Percentiles rank a stretch among this genome's conserved stretches.
Conservation (phyloP, 2,329 filamentous ascomycete genomes). For the Fusarium xyrophilum region DNA sequence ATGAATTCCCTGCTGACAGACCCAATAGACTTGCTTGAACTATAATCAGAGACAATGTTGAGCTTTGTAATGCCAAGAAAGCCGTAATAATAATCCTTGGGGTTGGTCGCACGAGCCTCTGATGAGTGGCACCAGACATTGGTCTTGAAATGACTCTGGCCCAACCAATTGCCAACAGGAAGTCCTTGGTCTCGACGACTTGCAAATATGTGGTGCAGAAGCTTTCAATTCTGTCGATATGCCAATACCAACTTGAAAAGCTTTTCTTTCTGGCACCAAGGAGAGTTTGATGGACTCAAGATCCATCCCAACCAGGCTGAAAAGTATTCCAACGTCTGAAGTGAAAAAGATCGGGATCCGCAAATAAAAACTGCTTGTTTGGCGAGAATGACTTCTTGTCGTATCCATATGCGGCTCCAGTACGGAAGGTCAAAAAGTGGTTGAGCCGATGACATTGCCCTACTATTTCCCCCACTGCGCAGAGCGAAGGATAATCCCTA, state of each 20-base stretch:
- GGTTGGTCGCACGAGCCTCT: not conserved
- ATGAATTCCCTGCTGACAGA: not conserved
- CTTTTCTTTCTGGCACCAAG: not conserved
- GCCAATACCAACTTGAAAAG: not conserved
- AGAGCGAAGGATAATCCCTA: not conserved
- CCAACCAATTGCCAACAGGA: not conserved
- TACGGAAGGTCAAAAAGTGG: not conserved
- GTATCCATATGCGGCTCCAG: not conserved
- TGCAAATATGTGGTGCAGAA: not conserved
- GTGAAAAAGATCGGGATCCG: not conserved
- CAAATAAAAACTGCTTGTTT: not conserved
- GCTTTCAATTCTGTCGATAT: not conserved
- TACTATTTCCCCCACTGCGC: not conserved
- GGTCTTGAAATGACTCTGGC: not conserved
- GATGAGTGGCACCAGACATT: not conserved
- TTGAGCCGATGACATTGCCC: not conserved
- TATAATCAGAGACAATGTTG: not conserved
- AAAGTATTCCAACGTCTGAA: not conserved
- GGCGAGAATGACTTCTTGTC: not conserved
- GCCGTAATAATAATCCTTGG: not conserved
- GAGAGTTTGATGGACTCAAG: not conserved
- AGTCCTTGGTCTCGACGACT: not conserved
- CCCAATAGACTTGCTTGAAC: not conserved
- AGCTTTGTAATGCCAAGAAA: not conserved
- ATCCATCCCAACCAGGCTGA: not conserved